These are phyloP conservation scores for Backusella sp. DNA, from an alignment of 192 early-diverging fungal genomes.

Conservation along the genomic window DNA sequence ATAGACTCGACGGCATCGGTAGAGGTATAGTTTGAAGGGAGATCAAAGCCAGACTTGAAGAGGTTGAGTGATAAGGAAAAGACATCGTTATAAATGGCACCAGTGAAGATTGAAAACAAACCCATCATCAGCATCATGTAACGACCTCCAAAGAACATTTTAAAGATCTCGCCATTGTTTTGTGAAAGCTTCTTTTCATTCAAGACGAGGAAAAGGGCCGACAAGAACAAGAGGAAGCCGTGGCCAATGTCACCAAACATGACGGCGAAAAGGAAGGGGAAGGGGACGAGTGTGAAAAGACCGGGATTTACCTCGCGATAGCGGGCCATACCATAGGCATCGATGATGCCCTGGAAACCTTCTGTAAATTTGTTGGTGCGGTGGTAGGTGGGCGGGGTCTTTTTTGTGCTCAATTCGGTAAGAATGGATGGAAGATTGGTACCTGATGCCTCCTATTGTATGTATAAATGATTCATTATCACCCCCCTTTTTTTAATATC, in stretches of 20 bases:
- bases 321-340: slow-evolving; percentile 95
- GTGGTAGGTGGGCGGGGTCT: slow-evolving; percentile 92
- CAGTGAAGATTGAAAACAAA: slow-evolving; percentile 95
- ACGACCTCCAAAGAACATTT: slow-evolving; percentile 91
- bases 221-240: slow-evolving; percentile 81
- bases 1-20: slow-evolving; percentile 60
- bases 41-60: slow-evolving; percentile 78
- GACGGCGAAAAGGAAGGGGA: slow-evolving; percentile 99
- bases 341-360: slow-evolving; percentile 97
- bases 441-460: slow-evolving; percentile 47
- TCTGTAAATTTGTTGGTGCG: slow-evolving; percentile 94
- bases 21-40: slow-evolving; percentile 60
- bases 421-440: slow-evolving; percentile 87
- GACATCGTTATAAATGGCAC: slow-evolving; percentile 97
- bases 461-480: background rate
- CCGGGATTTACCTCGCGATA: slow-evolving; percentile 99
- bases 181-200: slow-evolving; percentile 78
- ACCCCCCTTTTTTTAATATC: background rate
- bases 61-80: slow-evolving; percentile 82
- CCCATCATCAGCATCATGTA: slow-evolving; percentile 99
- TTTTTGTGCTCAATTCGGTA: slow-evolving; percentile 80
- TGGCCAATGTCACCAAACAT: slow-evolving; percentile 99
- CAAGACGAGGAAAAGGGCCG: slow-evolving; percentile 69
- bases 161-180: slow-evolving; percentile 80
- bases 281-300: slow-evolving; percentile 93